A percentile compares a stretch with the other conserved stretches of the same genome.
These are phyloP conservation scores for Cryptococcus floricola DNA, from an alignment of 1,284 basidiomycete species.

Conservation along the genomic window DNA sequence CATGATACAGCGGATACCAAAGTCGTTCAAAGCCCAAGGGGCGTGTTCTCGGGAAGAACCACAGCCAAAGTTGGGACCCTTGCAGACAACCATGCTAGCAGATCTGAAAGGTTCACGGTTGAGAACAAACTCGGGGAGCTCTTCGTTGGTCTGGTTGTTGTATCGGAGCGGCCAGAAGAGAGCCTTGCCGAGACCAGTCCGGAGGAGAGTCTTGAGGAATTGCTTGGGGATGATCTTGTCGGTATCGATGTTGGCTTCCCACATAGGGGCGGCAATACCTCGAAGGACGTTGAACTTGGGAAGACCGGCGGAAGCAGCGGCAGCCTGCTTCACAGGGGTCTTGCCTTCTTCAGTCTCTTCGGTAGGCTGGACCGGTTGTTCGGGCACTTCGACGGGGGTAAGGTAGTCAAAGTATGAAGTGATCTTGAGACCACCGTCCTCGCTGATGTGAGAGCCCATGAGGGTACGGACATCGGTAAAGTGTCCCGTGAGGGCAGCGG, in stretches of 20 bases:
- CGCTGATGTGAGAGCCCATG: constrained; percentile 54
- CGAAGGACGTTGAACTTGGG: constrained; percentile 75
- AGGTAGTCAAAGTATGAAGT: constrained; percentile 69
- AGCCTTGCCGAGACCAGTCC: constrained; percentile 85
- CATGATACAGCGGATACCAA: constrained; percentile 88
- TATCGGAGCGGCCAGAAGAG: constrained; percentile 82
- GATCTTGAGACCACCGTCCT: constrained; percentile 59
- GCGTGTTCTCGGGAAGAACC: constrained; percentile 93
- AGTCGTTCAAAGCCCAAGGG: constrained; percentile 95
- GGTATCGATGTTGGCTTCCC: constrained; percentile 90
- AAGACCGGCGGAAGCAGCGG: constrained; percentile 56
- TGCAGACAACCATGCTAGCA: constrained; percentile 81
- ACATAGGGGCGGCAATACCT: constrained; percentile 82
- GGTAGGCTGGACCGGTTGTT: constrained; percentile 53
- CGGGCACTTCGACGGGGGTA: constrained; percentile 66
- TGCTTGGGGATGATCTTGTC: constrained; percentile 97
- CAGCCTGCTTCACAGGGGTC: constrained; percentile 55
- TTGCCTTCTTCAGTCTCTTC: constrained; percentile 44
- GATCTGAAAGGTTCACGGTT: constrained; percentile 79
- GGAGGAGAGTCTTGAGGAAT: constrained; percentile 91
- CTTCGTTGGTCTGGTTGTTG: constrained; percentile 67
- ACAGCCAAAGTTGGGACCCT: constrained; percentile 90
- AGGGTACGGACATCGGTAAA: constrained; percentile 85
- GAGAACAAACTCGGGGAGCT: constrained; percentile 81
- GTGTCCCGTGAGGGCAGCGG: constrained; percentile 83